Base-by-base conservation (phyloP, 192 early-diverging fungal species). In the Podila minutissima region DNA sequence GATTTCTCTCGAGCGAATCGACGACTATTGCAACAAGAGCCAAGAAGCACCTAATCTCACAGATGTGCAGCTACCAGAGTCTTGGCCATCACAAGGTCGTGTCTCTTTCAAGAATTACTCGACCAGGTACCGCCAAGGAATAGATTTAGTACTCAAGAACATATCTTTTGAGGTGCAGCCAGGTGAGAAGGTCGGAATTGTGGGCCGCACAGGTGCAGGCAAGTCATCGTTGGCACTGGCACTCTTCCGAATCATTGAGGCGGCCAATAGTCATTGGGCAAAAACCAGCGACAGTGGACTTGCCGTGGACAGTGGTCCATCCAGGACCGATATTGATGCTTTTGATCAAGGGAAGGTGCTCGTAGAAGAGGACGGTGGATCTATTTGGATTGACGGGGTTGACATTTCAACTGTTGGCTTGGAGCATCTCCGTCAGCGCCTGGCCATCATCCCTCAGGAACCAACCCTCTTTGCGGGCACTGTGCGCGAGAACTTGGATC, bases 381-480 rank as follows among this genome's bases (percentile, higher is more conserved):
- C 74, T 3, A 89, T 89, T 41, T 29, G 70, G 61, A 84, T 93
- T 61, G 81, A 82, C 41, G 81, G 73, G 6, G 17, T 82, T 3
- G 72, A 82, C 33, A 82, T 82, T 19, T 74, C 81, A 1, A 67
- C 82, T 15, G 83, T 94, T 11, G 93, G 92, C 1, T 69, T 86
- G 33, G 77, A 65, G 50, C 88, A 87, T 74, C 85, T 78, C 64
- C 88, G 85, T 67, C 86, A 74, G 51, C 87, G 83, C n/a, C 83
- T 94, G 31, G 89, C 92, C 1, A 93, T 95, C 57, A 95, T 95
- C 63, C 93, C 93, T 31, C 93, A 94, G 83, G 93, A 94, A 48
- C 89, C 92, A 13, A 88, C 90, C 5, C 75, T 94, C 35, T 93
- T 94, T 68, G 69, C 67, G 1, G 91, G 91, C 13, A 86, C 72